Base-by-base conservation (phyloP, 2,329 filamentous ascomycete species). In the Colletotrichum falcatum region DNA sequence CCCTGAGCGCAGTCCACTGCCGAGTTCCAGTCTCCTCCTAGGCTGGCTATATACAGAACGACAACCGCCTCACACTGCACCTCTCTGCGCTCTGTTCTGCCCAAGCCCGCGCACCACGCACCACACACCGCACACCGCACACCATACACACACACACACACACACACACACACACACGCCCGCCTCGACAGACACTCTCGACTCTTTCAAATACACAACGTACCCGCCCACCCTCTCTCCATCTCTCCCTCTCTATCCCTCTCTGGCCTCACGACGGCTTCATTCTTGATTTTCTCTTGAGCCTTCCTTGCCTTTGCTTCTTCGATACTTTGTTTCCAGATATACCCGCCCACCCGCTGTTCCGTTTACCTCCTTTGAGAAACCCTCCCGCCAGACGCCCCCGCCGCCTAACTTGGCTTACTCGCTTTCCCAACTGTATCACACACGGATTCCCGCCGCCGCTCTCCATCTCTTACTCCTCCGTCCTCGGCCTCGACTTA, bases 41-140 rank as follows among this genome's bases (percentile, higher is more conserved):
- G 30, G 30, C 30, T 11, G 44, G 49, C 48, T 58, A 66, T 66
- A 66, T 66, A 69, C 66, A 61, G 56, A 61, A 66, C 55, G n/a
- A 28, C 51, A 49, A 49, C 44, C 46, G 48, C 30, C 49, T 35
- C 35, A 18, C 66, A 48, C 39, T 26, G 2, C 20, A 46, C 54
- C 55, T 26, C 55, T 28, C 55, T 33, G 16, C 55, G 26, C 55
- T 44, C 39, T 11, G 55, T 2, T 62, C 46, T 39, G 35, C 46
- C 11, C 33, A 51, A 53, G 35, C 23, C 42, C 48, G 42, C 39
- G 39, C 68, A n/a, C n/a, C n/a, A n/a, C n/a, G n/a, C n/a, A n/a
- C n/a, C n/a, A n/a, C n/a, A n/a, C n/a, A n/a, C n/a, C n/a, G n/a
- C n/a, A n/a, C n/a, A n/a, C n/a, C n/a, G n/a, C n/a, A n/a, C n/a